Evolutionary conservation across 352 stramenopile genomes (phyloP), one percentile per base, ranked within the genome.

Genomic region (Salisapilia sapeloensis): DNA sequence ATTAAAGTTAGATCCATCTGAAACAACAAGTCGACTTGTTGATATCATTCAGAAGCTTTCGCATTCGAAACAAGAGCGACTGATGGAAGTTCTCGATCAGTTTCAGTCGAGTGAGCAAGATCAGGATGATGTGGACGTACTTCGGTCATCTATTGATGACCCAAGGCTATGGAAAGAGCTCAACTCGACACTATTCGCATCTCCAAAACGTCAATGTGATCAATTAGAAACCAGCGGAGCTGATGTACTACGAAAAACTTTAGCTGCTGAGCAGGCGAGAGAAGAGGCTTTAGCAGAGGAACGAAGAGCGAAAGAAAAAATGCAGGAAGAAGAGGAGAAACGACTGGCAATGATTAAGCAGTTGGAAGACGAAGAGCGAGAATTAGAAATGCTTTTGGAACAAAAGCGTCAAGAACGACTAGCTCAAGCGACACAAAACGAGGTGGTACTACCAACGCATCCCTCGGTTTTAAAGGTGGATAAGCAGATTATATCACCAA

Each of bases 151-250:
- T 0, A 81, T 85, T 21, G 58, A 58, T 0, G 74, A 89, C 26
- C 60, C 70, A n/a, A 35, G 47, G 12, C 50, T 90, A n/a, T 86
- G 70, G 70, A 72, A 65, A 18, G 60, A 86, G 30, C 46, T 90
- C 2, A 75, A 59, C 4, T 15, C 50, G 0, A 40, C 51, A 4
- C 43, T 83, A 2, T 19, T 57, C 40, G 48, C 31, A 29, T 33
- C 10, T 21, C 12, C 1, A 11, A 17, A 27, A 25, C 11, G 4
- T 3, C 25, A 2, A 24, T 9, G 29, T 47, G 4, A 18, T 69
- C 6, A 57, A 57, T 3, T 46, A 76, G 17, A 38, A 80, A 5
- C 35, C 81, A 11, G 36, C 77, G 17, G 60, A 84, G 13, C 74
- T 84, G 30, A 46, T 56, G 10, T 40, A 39, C 16, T 80, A 56